Percentiles rank a stretch among this genome's conserved stretches.
phyloP scores from a whole-genome alignment of 345 rosid species.

The Camelina neglecta region DNA sequence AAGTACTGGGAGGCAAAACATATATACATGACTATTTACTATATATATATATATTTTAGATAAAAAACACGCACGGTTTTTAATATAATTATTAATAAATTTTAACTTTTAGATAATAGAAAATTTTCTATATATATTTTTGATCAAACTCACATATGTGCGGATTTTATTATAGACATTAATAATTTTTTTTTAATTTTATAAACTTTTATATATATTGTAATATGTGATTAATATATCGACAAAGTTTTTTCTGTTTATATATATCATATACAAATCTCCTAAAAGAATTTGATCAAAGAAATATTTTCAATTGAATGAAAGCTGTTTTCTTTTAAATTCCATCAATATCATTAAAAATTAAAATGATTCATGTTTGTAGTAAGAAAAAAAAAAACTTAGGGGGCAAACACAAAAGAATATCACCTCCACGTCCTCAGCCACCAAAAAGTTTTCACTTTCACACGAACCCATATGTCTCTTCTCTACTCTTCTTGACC shows the following conservation, averaged over 20 bases:
- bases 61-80: no score
- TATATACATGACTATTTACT: no score
- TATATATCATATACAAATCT: background rate
- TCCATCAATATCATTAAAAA: background rate
- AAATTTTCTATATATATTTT: no score
- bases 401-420: background rate
- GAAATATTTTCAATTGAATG: background rate
- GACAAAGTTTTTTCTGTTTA: no score
- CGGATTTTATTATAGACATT: no score
- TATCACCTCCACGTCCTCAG: background rate
- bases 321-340: background rate
- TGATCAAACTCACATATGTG: no score
- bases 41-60: no score
- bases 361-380: background rate
- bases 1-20: background rate
- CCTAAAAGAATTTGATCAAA: background rate
- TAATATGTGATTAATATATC: background rate
- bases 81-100: no score
- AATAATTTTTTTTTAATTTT: no score
- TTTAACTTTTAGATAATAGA: no score
- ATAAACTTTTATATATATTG: no score
- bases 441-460: slow-evolving; percentile 1
- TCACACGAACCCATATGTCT: background rate
- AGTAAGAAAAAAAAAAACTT: background rate
- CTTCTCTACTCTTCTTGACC: slow-evolving; percentile 3